phyloP scores from a whole-genome alignment of 768 basidiomycete genomes.

The Phaeotremella fagi region DNA sequence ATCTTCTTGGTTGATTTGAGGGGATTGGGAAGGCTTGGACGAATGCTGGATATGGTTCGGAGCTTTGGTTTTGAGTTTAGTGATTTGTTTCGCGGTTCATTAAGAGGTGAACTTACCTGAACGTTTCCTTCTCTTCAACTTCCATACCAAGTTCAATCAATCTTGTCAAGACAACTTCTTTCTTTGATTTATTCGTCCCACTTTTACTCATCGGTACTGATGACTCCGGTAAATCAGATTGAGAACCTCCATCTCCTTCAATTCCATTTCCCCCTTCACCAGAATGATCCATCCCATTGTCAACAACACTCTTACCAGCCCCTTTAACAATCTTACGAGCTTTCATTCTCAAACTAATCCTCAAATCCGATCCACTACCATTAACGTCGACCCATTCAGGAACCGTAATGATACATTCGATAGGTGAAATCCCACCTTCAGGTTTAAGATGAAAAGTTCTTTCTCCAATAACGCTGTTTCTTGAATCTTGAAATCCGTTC shows the following conservation, averaged over 20 bases:
- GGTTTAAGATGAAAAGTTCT: slow-evolving; percentile 30
- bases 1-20: slow-evolving; percentile 29
- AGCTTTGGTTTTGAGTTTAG: slow-evolving; percentile 13
- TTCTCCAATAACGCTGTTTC: not conserved
- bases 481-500: not conserved
- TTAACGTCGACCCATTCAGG: slow-evolving; percentile 45
- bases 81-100: no score
- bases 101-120: slow-evolving; percentile 21
- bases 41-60: slow-evolving; percentile 24
- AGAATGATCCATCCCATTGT: not conserved
- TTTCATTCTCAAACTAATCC: slow-evolving; percentile 32
- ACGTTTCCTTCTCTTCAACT: slow-evolving; percentile 42
- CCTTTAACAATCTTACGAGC: slow-evolving; percentile 6
- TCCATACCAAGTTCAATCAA: slow-evolving; percentile 46
- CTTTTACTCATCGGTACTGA: slow-evolving; percentile 10
- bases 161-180: slow-evolving; percentile 15
- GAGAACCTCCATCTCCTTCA: not conserved
- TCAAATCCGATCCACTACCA: slow-evolving; percentile 25
- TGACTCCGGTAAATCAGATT: not conserved
- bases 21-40: slow-evolving; percentile 36
- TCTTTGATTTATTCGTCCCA: not conserved
- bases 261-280: not conserved
- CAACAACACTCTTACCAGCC: not conserved
- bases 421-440: slow-evolving; percentile 25
- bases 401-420: slow-evolving; percentile 43